Evolutionary conservation across 352 stramenopile genomes (phyloP).

Genomic region (Phytopythium aichiense): DNA sequence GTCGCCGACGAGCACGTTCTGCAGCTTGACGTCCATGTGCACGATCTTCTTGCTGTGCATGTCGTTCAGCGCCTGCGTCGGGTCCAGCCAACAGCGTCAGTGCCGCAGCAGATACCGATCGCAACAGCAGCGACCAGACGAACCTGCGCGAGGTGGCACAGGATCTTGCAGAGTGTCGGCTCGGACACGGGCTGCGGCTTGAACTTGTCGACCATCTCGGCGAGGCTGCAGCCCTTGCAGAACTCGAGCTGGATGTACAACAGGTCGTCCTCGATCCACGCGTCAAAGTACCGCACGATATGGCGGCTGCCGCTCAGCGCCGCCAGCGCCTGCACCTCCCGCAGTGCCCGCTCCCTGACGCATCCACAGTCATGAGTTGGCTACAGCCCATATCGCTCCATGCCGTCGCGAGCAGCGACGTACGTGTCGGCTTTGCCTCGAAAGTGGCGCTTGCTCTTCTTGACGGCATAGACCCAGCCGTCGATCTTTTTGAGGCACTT

Average conservation of each 20-base stretch:
- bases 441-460: constrained; percentile 86
- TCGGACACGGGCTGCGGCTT: constrained; percentile 67
- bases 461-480: constrained; percentile 83
- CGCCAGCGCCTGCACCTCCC: constrained; percentile 81
- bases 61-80: constrained; percentile 54
- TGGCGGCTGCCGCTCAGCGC: constrained; percentile 73
- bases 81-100: background rate
- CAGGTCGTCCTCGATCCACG: constrained; percentile 86
- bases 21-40: constrained; percentile 87
- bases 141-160: constrained; percentile 74
- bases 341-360: constrained; percentile 61
- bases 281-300: constrained; percentile 84
- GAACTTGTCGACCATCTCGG: constrained; percentile 58
- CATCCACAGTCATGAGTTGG: background rate
- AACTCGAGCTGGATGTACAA: constrained; percentile 87
- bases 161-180: constrained; percentile 62
- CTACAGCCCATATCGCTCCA: background rate
- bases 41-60: constrained; percentile 84
- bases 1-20: constrained; percentile 68
- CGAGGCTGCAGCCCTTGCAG: constrained; percentile 60
- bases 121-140: background rate
- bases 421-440: constrained; percentile 81
- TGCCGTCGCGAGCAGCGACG: constrained; percentile 10
- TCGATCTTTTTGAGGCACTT: constrained; percentile 87
- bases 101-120: background rate